phyloP scores from a whole-genome alignment of 805 yeast genomes.

The Wickerhamomyces canadensis region DNA sequence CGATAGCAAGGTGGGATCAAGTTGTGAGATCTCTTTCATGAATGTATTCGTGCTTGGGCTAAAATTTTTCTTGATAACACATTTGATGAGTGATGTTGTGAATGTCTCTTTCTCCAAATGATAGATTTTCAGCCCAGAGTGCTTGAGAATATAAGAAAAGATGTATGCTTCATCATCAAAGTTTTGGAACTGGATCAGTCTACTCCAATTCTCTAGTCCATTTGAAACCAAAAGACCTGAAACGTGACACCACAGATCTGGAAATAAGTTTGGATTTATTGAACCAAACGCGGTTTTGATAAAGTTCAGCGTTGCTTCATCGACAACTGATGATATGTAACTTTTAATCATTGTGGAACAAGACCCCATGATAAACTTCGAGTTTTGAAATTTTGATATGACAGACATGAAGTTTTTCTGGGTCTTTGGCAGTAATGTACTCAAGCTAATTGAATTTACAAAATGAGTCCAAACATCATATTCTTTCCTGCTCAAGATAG shows the following conservation, averaged over 20 bases:
- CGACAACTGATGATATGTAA: conserved; percentile 1
- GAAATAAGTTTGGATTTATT: conserved; percentile 13
- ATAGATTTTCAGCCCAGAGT: conserved; percentile 13
- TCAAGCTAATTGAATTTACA: conserved; percentile 1
- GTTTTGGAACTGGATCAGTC: conserved; percentile 16
- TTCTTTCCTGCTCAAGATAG: background rate
- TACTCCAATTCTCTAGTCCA: conserved; percentile 20
- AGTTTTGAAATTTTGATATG: conserved; percentile 7
- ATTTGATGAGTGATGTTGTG: conserved; percentile 11
- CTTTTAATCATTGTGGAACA: conserved; percentile 4
- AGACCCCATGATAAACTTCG: conserved; percentile 6
- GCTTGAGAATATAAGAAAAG: conserved; percentile 15
- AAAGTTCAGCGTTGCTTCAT: conserved; percentile 3
- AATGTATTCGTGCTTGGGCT: conserved; percentile 14
- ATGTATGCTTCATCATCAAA: conserved; percentile 20
- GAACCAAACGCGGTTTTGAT: conserved; percentile 11
- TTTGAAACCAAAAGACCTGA: conserved; percentile 11
- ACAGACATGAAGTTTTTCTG: conserved; percentile 8
- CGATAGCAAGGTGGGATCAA: conserved; percentile 12
- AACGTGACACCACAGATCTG: conserved; percentile 20
- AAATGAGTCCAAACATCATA: conserved; percentile 7
- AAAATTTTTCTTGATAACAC: conserved; percentile 8
- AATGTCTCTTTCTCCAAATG: conserved; percentile 14
- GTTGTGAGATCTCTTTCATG: conserved; percentile 13
- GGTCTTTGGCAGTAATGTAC: conserved; percentile 3